Base-by-base conservation (phyloP, 106 monocot species). In the Dioscorea alata region DNA sequence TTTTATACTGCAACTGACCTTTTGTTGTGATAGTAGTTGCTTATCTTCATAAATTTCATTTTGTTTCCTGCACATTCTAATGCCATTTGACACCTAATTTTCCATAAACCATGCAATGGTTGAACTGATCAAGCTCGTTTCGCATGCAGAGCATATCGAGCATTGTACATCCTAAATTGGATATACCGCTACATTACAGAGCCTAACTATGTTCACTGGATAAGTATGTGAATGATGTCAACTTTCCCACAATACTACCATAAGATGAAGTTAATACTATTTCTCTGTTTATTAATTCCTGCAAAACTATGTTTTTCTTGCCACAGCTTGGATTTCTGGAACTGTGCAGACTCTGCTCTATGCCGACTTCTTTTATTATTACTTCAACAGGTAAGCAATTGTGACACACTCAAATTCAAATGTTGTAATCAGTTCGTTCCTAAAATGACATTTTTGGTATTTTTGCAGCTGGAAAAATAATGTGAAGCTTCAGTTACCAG, bases 291-390 rank as follows among this genome's bases (percentile, higher is more conserved):
- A 8, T 50, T 49, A 50, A 28, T 28, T 28, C 19, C 48, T 24
- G 24, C 13, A 33, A 17, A 2, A 4, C 42, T 42, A 42, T 70
- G 6, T 0, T 71, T 71, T 48, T 32, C 33, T 57, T 34, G 61
- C 21, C 63, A 56, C 82, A 99, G 97, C 90, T 63, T 99, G 97
- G 97, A 80, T 99, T 48, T 79, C 92, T 50, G 97, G 97, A 60
- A 16, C 87, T 0, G 84, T 92, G 50, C 97, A 97, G 68, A 92
- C 97, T 33, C 28, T 90, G 4, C 83, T 93, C 5, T 99, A 99
- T 74, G 97, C 81, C 4, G 97, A 99, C 63, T 99, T 99, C 76
- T 93, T 99, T 71, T 99, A 92, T 56, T 99, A 99, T 51, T 99
- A 99, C 70, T 74, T 99, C 50, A 82, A 83, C 15, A 99, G 92